Conservation (phyloP, 768 basidiomycete genomes). For the Mycena maculata region DNA sequence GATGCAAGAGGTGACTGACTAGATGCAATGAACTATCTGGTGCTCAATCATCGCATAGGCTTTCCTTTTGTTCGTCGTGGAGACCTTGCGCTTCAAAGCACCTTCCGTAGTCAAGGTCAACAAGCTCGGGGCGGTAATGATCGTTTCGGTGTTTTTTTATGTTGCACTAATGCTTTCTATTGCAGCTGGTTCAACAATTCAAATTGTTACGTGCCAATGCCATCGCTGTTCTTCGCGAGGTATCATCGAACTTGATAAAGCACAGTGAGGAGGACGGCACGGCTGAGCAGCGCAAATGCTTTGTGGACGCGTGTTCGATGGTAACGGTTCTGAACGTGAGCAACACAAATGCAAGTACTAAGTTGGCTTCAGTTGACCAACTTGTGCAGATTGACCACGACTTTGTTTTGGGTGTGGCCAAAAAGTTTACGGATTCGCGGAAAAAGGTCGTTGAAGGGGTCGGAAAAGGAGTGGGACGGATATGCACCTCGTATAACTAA, state of each 20-base stretch:
- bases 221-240: slow-evolving; percentile 62
- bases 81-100: slow-evolving; percentile 79
- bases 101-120: slow-evolving; percentile 76
- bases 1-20: slow-evolving; percentile 73
- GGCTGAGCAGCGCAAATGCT: slow-evolving; percentile 61
- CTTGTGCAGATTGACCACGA: slow-evolving; percentile 68
- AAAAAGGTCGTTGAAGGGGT: slow-evolving; percentile 79
- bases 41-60: slow-evolving; percentile 58
- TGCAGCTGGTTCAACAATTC: slow-evolving; percentile 73
- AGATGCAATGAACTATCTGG: neutral
- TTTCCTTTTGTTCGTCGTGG: slow-evolving; percentile 76
- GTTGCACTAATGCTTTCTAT: slow-evolving; percentile 11
- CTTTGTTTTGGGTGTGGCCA: slow-evolving; percentile 68
- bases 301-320: slow-evolving; percentile 61
- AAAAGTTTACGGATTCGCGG: slow-evolving; percentile 75
- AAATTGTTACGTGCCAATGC: slow-evolving; percentile 71
- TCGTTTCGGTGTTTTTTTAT: slow-evolving; percentile 16
- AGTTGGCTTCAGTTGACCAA: slow-evolving; percentile 7
- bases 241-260: slow-evolving; percentile 64
- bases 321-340: slow-evolving; percentile 52
- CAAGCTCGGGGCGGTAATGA: slow-evolving; percentile 75
- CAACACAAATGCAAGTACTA: neutral
- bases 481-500: slow-evolving; percentile 54
- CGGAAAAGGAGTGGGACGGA: slow-evolving; percentile 73
- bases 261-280: slow-evolving; percentile 64